These are phyloP conservation scores for Venturia aucupariae DNA, from an alignment of 2,329 filamentous ascomycete species.

Conservation along the genomic window DNA sequence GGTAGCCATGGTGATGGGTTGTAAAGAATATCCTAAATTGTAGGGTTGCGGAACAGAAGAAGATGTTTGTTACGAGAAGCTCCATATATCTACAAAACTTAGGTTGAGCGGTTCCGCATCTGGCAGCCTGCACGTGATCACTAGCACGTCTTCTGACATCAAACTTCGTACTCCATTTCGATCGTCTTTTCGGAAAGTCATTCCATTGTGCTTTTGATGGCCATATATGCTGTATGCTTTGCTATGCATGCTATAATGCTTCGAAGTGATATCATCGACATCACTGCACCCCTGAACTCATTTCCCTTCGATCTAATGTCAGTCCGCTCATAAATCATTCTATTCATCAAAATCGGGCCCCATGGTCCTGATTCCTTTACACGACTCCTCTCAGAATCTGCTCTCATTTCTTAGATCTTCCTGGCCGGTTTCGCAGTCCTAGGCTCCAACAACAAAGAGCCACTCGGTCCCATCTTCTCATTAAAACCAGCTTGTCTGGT, in stretches of 20 bases:
- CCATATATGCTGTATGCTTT: neutral
- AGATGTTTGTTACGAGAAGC: neutral
- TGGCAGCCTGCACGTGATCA: neutral
- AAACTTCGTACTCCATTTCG: neutral
- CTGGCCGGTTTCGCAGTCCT: constrained; percentile 22
- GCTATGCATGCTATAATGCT: neutral
- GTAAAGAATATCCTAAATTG: neutral
- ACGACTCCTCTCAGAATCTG: neutral
- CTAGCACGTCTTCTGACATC: neutral
- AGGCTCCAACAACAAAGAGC: constrained; percentile 43
- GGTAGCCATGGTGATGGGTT: neutral
- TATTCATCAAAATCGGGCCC: neutral
- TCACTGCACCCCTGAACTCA: too few relatives aligned
- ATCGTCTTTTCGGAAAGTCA: too few relatives aligned
- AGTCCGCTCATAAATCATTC: neutral
- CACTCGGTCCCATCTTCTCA: constrained; percentile 45
- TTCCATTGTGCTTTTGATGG: neutral
- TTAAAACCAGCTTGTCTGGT: constrained; percentile 54
- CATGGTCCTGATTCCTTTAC: neutral
- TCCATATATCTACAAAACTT: neutral
- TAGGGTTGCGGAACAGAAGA: neutral
- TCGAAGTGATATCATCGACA: neutral
- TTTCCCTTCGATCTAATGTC: neutral
- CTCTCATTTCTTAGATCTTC: neutral
- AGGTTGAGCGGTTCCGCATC: neutral